Percentiles rank a stretch among this genome's conserved stretches.
Evolutionary conservation across 345 rosid species (phyloP).

Genomic region (Garcia nutans): DNA sequence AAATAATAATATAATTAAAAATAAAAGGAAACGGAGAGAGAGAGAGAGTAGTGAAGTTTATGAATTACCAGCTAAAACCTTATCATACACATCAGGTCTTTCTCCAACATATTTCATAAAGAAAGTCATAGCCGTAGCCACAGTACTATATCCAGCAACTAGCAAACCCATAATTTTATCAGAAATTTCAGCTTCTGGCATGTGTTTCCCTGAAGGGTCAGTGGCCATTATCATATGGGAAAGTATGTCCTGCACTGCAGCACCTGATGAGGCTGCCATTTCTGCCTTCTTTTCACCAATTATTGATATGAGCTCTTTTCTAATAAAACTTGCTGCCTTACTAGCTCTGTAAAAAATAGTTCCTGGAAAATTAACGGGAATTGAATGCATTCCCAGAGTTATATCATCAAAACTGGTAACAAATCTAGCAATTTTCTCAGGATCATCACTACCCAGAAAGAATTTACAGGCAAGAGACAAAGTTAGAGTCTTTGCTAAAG

Average conservation of each 20-base stretch:
- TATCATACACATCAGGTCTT: constrained; percentile 42
- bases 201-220: constrained; percentile 40
- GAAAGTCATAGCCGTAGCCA: constrained; percentile 55
- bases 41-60: too few species aligned
- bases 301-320: constrained; percentile 26
- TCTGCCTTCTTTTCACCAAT: too few species aligned
- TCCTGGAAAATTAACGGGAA: constrained; percentile 40
- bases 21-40: not conserved
- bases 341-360: constrained; percentile 40
- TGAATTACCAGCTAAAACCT: constrained; percentile 38
- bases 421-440: constrained; percentile 40
- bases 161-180: constrained; percentile 54
- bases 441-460: constrained; percentile 50
- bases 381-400: constrained; percentile 49
- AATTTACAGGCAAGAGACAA: constrained; percentile 49
- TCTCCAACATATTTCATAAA: constrained; percentile 60
- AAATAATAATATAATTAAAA: not conserved
- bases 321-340: constrained; percentile 22
- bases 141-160: constrained; percentile 57
- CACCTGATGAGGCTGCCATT: constrained; percentile 11
- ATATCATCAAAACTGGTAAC: constrained; percentile 40
- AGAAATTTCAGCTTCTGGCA: constrained; percentile 52
- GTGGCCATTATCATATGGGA: constrained; percentile 41
- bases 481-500: constrained; percentile 44
- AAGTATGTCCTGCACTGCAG: constrained; percentile 34